phyloP scores from a whole-genome alignment of 2,329 filamentous ascomycete genomes.

The Fusarium sp. region DNA sequence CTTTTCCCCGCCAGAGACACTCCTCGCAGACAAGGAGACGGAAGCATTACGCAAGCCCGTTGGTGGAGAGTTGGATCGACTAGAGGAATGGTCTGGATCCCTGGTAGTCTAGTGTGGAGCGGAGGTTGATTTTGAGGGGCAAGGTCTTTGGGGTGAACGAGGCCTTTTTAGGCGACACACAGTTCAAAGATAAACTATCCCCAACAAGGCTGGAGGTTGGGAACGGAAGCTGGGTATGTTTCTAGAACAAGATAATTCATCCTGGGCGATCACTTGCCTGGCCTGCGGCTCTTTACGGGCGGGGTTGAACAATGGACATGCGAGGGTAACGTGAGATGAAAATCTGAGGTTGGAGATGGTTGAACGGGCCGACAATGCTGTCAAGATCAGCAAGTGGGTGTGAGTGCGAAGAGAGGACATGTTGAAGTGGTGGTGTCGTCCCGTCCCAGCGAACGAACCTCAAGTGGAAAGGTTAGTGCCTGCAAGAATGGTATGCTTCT shows the following conservation, averaged over 20 bases:
- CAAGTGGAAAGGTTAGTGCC: slow-evolving; percentile 41
- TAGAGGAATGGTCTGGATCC: slow-evolving; percentile 47
- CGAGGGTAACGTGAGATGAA: slow-evolving; percentile 7
- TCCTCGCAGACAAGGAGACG: slow-evolving; percentile 15
- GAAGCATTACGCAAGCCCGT: slow-evolving; percentile 47
- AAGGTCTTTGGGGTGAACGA: slow-evolving; percentile 6
- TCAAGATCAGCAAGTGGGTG: slow-evolving; percentile 29
- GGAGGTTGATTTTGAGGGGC: slow-evolving; percentile 8
- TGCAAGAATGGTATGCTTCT: slow-evolving; percentile 39
- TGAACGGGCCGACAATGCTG: slow-evolving; percentile 39
- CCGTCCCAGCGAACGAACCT: slow-evolving; percentile 24
- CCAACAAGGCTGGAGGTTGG: slow-evolving; percentile 43
- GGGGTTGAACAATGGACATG: slow-evolving; percentile 17
- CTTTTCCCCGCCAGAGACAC: slow-evolving; percentile 10
- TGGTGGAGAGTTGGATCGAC: slow-evolving; percentile 28
- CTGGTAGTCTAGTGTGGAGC: slow-evolving; percentile 31
- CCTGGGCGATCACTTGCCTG: slow-evolving; percentile 33
- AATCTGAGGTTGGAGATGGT: slow-evolving; percentile 31
- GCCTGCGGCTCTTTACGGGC: slow-evolving; percentile 36
- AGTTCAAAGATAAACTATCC: slow-evolving; percentile 28
- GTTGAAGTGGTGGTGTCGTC: slow-evolving; percentile 32
- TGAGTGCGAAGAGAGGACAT: neutral
- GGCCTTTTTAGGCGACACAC: slow-evolving; percentile 38
- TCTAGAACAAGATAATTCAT: slow-evolving; percentile 34
- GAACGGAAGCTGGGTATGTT: slow-evolving; percentile 23